Conservation (phyloP, 1,284 basidiomycete genomes). For the Puccinia polysora region DNA sequence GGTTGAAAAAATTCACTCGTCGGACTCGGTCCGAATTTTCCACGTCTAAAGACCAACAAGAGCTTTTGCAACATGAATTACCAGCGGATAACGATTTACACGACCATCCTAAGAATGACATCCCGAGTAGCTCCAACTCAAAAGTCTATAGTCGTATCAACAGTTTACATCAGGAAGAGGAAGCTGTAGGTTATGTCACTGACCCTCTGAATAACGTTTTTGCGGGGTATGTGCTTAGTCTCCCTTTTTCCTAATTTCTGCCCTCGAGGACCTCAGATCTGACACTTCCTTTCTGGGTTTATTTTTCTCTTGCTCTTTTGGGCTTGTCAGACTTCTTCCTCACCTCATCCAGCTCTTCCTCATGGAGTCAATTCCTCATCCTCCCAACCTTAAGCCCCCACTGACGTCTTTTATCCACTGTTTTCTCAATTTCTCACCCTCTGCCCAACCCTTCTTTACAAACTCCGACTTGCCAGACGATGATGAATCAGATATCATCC, state of each 20-base stretch:
- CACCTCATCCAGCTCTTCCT: slow-evolving; percentile 27
- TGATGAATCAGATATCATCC: not conserved
- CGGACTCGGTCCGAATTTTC: slow-evolving; percentile 6
- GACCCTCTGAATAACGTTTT: slow-evolving; percentile 26
- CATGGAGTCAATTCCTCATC: not conserved
- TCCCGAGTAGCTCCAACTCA: not conserved
- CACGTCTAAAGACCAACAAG: not conserved
- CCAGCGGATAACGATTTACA: not conserved
- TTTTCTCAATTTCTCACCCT: slow-evolving; percentile 37
- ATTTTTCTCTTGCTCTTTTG: not conserved
- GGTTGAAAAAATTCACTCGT: slow-evolving; percentile 19
- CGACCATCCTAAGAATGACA: not conserved
- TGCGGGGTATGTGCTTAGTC: slow-evolving; percentile 17
- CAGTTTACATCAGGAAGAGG: not conserved
- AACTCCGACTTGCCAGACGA: not conserved
- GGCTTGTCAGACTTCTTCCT: slow-evolving; percentile 22
- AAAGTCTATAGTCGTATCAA: slow-evolving; percentile 4
- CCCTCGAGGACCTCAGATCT: not conserved
- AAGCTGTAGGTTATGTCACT: not conserved
- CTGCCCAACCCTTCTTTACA: not conserved
- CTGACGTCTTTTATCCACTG: slow-evolving; percentile 27
- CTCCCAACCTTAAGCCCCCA: slow-evolving; percentile 27
- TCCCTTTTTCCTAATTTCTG: not conserved
- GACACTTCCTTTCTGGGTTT: not conserved
- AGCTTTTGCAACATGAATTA: not conserved